Percentiles rank a stretch among this genome's conserved stretches.
These are phyloP conservation scores for Iris macrosiphon DNA, from an alignment of 106 monocot genomes.

Conservation along the genomic window DNA sequence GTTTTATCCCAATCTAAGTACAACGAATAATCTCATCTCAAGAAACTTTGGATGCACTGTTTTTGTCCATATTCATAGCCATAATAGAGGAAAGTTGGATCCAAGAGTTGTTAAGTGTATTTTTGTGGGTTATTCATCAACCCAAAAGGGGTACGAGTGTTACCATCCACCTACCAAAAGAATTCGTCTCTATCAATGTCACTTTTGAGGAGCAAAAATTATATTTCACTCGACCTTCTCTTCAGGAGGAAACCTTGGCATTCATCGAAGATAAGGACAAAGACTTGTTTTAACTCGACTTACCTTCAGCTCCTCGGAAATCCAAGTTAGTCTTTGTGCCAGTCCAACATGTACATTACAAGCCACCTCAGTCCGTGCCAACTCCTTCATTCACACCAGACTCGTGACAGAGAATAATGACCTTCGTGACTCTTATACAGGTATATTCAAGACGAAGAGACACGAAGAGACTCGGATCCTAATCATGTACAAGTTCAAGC, in stretches of 20 bases:
- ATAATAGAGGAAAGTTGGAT: background rate
- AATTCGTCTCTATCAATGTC: background rate
- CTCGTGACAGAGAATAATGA: background rate
- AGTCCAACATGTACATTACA: no score
- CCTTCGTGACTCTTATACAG: background rate
- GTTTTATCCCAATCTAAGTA: background rate
- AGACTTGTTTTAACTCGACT: background rate
- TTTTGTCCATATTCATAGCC: background rate
- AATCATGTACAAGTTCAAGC: background rate
- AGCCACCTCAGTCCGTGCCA: background rate
- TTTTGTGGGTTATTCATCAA: no score
- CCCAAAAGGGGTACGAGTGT: slow-evolving; percentile 7
- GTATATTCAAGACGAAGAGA: background rate
- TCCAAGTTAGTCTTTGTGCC: no score
- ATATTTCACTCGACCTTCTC: background rate
- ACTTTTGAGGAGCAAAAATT: background rate
- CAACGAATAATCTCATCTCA: background rate
- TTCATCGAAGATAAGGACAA: background rate
- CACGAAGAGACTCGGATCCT: background rate
- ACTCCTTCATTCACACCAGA: background rate
- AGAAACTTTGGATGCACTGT: background rate
- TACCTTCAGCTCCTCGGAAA: background rate
- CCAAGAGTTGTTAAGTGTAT: background rate
- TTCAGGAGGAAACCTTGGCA: background rate
- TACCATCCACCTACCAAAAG: background rate